Evolutionary conservation across 163 green algal genomes (phyloP).

Genomic region (Scenedesmus sp.): DNA sequence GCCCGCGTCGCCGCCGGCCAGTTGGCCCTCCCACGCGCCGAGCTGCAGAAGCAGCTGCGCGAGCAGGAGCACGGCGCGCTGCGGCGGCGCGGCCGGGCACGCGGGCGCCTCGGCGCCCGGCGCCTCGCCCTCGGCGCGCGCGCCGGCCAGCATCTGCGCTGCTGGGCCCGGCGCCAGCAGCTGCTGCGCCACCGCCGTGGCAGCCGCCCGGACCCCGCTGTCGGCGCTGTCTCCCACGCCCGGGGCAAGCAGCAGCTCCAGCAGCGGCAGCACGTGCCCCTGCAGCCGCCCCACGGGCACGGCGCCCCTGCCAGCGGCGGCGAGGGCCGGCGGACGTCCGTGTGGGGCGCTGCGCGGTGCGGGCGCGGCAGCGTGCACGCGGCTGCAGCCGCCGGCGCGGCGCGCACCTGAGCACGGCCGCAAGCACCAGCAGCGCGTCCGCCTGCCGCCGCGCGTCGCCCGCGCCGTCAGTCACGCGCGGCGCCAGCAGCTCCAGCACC

Average conservation of each 20-base stretch:
- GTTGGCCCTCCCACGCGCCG: background rate
- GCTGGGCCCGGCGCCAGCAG: background rate
- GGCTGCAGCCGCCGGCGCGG: too few relatives aligned
- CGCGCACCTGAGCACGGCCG: constrained; percentile 40
- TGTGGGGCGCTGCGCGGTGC: too few relatives aligned
- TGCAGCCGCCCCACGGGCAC: background rate
- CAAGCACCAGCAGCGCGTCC: constrained; percentile 49
- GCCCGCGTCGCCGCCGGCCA: too few relatives aligned
- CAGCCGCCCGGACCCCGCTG: constrained; percentile 5
- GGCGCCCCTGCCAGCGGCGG: constrained; percentile 11
- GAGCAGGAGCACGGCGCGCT: background rate
- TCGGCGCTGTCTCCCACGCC: constrained; percentile 10
- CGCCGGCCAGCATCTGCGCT: too few relatives aligned
- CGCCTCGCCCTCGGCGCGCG: too few relatives aligned
- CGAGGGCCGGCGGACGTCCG: too few relatives aligned
- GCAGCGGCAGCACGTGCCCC: background rate
- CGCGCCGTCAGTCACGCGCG: constrained; percentile 33
- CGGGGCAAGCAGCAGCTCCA: background rate
- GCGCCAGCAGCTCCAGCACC: constrained; percentile 49
- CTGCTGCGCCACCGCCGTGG: constrained; percentile 28
- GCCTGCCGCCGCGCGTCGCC: constrained; percentile 27
- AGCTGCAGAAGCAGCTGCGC: constrained; percentile 20
- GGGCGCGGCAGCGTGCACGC: too few relatives aligned
- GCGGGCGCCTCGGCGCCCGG: too few relatives aligned
- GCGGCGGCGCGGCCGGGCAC: too few relatives aligned